Evolutionary conservation across 257 asterid species (phyloP).

Genomic region (Cruciata laevipes): DNA sequence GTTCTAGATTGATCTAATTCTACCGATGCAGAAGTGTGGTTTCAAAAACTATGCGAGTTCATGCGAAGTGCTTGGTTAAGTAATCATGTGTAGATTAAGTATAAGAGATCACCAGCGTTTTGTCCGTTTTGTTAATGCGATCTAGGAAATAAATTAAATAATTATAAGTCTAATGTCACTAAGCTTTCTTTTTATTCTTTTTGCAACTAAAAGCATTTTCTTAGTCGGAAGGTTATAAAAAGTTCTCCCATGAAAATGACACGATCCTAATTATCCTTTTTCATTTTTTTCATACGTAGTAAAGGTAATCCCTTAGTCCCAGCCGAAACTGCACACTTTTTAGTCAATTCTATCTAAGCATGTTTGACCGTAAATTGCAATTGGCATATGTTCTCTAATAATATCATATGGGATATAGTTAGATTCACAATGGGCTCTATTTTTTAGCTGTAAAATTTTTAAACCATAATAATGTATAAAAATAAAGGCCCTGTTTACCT

Average conservation of each 20-base stretch:
- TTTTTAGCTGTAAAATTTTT: too few relatives aligned
- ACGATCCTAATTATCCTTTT: constrained; percentile 36
- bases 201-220: constrained; percentile 16
- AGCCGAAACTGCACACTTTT: too few relatives aligned
- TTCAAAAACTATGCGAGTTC: not conserved
- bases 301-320: too few relatives aligned
- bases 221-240: constrained; percentile 26
- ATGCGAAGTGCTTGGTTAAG: not conserved
- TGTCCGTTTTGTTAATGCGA: constrained; percentile 15
- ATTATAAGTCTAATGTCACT: constrained; percentile 27
- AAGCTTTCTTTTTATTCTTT: constrained; percentile 5
- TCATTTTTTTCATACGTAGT: too few relatives aligned
- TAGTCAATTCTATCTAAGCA: too few relatives aligned
- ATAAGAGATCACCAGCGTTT: not conserved
- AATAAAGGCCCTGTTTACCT: too few relatives aligned
- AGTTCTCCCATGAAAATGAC: constrained; percentile 46
- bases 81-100: not conserved
- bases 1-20: too few relatives aligned
- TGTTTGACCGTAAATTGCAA: too few relatives aligned
- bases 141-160: constrained; percentile 18
- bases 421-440: too few relatives aligned
- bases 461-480: too few relatives aligned
- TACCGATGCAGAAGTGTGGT: not conserved
- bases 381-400: too few relatives aligned
- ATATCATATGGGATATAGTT: too few relatives aligned